phyloP scores from a whole-genome alignment of 2,329 filamentous ascomycete genomes.

The Capronia americana region DNA sequence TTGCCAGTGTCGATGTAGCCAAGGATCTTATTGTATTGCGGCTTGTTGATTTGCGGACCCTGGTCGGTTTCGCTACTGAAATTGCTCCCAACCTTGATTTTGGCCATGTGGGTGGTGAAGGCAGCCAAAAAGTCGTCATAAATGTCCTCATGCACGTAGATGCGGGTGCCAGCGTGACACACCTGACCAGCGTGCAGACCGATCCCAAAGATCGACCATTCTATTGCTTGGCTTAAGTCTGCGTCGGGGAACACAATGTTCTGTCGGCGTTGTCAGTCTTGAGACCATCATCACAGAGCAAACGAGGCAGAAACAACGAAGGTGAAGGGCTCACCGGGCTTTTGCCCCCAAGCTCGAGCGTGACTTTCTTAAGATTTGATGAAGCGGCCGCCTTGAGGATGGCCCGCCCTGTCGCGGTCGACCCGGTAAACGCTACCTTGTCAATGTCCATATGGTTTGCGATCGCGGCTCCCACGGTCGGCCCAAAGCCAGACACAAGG shows the following conservation, averaged over 20 bases:
- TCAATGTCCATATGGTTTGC: slow-evolving; percentile 43
- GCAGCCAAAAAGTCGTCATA: slow-evolving; percentile 43
- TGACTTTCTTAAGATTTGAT: slow-evolving; percentile 46
- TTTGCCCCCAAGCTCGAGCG: slow-evolving; percentile 47
- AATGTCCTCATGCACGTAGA: slow-evolving; percentile 46
- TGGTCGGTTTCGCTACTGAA: slow-evolving; percentile 74
- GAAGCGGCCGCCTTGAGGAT: slow-evolving; percentile 43
- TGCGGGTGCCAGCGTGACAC: slow-evolving; percentile 44
- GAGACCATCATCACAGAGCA: neutral
- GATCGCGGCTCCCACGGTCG: slow-evolving; percentile 56
- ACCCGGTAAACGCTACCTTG: slow-evolving; percentile 48
- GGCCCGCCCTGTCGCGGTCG: slow-evolving; percentile 41
- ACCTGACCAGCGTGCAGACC: slow-evolving; percentile 45
- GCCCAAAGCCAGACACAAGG: slow-evolving; percentile 66
- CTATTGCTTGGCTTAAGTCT: slow-evolving; percentile 44
- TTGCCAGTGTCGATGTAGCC: slow-evolving; percentile 73
- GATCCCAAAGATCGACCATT: slow-evolving; percentile 43
- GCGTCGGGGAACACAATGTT: slow-evolving; percentile 46
- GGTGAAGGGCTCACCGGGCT: slow-evolving; percentile 12
- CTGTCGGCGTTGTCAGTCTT: slow-evolving; percentile 19
- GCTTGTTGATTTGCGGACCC: slow-evolving; percentile 74
- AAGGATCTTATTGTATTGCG: slow-evolving; percentile 73
- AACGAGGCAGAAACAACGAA: neutral
- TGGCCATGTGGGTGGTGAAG: slow-evolving; percentile 58
- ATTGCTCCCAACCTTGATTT: slow-evolving; percentile 72